Evolutionary conservation across 2,329 filamentous ascomycete genomes (phyloP).

Genomic region (Arthrobotrys musiformis): DNA sequence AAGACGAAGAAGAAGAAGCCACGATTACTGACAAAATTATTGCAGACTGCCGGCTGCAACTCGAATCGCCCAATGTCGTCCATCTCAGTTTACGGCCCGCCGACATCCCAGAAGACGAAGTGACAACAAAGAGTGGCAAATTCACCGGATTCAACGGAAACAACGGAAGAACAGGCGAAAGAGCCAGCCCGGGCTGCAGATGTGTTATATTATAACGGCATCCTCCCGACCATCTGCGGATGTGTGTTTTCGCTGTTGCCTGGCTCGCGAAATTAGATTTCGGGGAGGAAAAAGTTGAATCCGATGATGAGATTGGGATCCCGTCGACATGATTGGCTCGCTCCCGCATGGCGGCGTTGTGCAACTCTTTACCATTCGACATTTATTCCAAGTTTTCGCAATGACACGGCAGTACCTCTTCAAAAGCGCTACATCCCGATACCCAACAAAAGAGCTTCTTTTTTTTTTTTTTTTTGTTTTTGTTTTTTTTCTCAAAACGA

Average conservation of each 20-base stretch:
- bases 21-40: neutral
- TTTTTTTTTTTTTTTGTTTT: neutral
- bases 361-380: neutral
- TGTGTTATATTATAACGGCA: slow-evolving; percentile 59
- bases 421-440: neutral
- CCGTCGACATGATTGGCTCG: neutral
- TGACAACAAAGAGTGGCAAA: slow-evolving; percentile 58
- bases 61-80: slow-evolving; percentile 59
- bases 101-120: slow-evolving; percentile 59
- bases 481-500: neutral
- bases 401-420: neutral
- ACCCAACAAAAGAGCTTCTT: neutral
- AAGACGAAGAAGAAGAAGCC: too few relatives aligned
- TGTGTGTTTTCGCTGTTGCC: neutral
- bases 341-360: neutral
- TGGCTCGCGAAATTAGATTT: neutral
- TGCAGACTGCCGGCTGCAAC: slow-evolving; percentile 59
- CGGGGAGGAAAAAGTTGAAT: too few relatives aligned
- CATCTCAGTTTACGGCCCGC: slow-evolving; percentile 59
- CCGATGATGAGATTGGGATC: neutral
- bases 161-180: slow-evolving; percentile 40
- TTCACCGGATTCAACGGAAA: slow-evolving; percentile 47
- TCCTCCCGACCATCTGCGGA: neutral
- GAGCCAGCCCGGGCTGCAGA: slow-evolving; percentile 57
- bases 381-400: too few relatives aligned